Base-by-base conservation (phyloP, 176 grass and related monocot genomes). In the Ensete ventricosum region DNA sequence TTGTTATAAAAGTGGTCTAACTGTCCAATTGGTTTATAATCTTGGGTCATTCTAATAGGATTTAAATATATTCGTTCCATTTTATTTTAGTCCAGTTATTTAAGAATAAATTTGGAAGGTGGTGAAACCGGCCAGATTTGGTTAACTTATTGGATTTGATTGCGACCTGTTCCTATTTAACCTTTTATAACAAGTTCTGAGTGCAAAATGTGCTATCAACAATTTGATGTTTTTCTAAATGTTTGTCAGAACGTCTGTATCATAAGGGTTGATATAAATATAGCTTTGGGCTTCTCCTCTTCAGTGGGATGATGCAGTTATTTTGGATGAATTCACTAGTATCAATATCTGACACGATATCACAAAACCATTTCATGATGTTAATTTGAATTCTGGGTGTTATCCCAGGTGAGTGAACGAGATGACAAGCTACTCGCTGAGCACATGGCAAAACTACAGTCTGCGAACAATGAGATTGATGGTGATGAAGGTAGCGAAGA, bases 381-480 rank as follows among this genome's bases (percentile, higher is more conserved):
- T 6, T 43, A 43, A 43, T 11, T 9, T 67, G 26, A 67, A 24
- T 29, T 14, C 20, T 67, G 7, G 34, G 34, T 59, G 54, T 2
- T n/a, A 10, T 25, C 57, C 43, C 49, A 77, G 75, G 75, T 77
- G 49, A 43, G 34, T 6, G 34, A 43, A 43, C 50, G 75, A 27
- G 75, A 77, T 67, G 75, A 67, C 26, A 77, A 67, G 62, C 60
- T 77, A 67, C 21, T 67, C 14, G 62, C 75, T 14, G 62, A 67
- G 8, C 75, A 77, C 43, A 66, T 77, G 62, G 75, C 43, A 24
- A 54, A 77, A 23, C 49, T 77, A 19, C 50, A 43, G 3, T 43
- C 50, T 11, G 62, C 62, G 54, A 67, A 53, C 24, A 13, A 54
- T n/a, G 49, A 77, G 34, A 14, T 77, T 54, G 75, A 77, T 67